Evolutionary conservation across 176 grass and related monocot genomes (phyloP), one percentile per base, ranked within the genome.

Genomic region (Phragmites australis): DNA sequence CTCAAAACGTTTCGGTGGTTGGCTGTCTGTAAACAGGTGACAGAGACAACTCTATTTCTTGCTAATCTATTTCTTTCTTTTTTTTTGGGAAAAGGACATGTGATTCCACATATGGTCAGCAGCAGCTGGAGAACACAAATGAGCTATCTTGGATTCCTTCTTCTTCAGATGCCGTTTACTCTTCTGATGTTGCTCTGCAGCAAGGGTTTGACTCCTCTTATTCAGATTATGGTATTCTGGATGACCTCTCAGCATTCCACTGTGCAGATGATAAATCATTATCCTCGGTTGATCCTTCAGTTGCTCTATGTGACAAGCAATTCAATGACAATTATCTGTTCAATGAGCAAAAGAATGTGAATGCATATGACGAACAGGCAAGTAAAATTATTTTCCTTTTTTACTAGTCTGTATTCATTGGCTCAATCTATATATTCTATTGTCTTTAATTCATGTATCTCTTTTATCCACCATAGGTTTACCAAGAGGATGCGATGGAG

Each of bases 81-180:
- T 14, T 64, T 60, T 74, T 68, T 25, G 58, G 59, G 18, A 46
- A 46, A 86, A 97, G 94, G 83, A 85, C 77, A 16, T 90, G 80
- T 89, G 92, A 97, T 83, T 89, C 86, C 6, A 94, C 88, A 57
- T 94, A 74, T 68, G 92, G 81, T 47, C 87, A 92, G 74, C 68
- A 83, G 46, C 87, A 92, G 74, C 70, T 85, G 46, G 81, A 87
- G 60, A 84, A 77, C 59, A 64, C 80, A 50, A 86, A 90, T 79
- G 92, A 83, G 31, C 58, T 97, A 71, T 89, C 92, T 72, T 94
- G 88, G 94, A 80, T 94, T 87, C 84, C 89, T 70, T 89, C 54
- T 52, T 77, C 92, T 63, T 92, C 92, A 89, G 76, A 93, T 80
- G 48, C 59, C 25, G 82, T 94, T 67, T 94, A 94, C 63, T 76